Evolutionary conservation across 2,329 filamentous ascomycete species (phyloP).

Genomic region (Seiridium unicorne): DNA sequence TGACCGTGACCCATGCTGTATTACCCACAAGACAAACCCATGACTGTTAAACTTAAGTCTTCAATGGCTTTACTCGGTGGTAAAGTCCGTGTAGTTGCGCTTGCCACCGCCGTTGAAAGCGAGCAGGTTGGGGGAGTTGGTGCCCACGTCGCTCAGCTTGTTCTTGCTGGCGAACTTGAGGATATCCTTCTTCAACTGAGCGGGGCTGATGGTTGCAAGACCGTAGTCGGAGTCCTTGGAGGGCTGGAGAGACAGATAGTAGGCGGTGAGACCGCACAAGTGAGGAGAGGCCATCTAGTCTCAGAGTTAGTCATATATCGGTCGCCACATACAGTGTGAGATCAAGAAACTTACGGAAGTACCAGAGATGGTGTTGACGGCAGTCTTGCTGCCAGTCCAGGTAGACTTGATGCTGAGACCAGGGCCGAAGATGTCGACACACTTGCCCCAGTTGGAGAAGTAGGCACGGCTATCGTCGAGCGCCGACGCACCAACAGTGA

Average conservation of each 20-base stretch:
- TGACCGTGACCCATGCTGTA: conserved; percentile 2
- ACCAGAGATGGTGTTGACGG: conserved; percentile 98
- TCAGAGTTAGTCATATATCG: background rate
- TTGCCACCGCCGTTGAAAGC: conserved; percentile 98
- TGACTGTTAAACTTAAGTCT: no score
- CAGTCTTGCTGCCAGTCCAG: conserved; percentile 96
- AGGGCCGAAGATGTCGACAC: conserved; percentile 98
- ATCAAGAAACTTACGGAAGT: conserved; percentile 56
- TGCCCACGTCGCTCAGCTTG: conserved; percentile 78
- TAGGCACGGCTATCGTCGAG: conserved; percentile 95
- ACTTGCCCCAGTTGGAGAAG: conserved; percentile 99
- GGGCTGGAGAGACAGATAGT: conserved; percentile 96
- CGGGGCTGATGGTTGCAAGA: conserved; percentile 84
- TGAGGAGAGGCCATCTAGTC: conserved; percentile 87
- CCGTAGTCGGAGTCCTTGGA: conserved; percentile 86
- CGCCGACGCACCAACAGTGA: conserved; percentile 94
- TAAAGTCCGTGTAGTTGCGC: conserved; percentile 84
- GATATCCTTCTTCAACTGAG: conserved; percentile 88
- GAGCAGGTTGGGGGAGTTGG: conserved; percentile 87
- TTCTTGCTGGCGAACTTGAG: conserved; percentile 79
- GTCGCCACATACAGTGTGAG: background rate
- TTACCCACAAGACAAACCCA: background rate
- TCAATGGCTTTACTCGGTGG: conserved; percentile 30
- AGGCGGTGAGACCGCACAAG: conserved; percentile 92
- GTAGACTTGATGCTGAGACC: conserved; percentile 96